Conservation (phyloP, 78 protist genomes). For the Dictyostelium intermedium region DNA sequence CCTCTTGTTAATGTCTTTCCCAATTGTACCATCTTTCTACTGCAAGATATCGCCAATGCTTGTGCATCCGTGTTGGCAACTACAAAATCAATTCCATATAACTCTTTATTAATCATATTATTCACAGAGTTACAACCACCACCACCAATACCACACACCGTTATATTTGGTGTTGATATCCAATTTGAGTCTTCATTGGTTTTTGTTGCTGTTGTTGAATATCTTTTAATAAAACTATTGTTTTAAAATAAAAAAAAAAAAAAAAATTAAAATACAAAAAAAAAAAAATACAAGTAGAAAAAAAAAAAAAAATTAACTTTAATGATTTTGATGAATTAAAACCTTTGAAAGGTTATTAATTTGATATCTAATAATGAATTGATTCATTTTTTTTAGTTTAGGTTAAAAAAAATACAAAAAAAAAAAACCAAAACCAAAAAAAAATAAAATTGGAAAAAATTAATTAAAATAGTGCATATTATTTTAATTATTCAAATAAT, state of each 20-base stretch:
- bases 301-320: background rate
- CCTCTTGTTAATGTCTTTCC: constrained; percentile 85
- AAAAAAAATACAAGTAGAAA: too few species aligned
- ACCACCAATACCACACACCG: constrained; percentile 86
- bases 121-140: constrained; percentile 91
- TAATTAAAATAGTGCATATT: too few species aligned
- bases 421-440: too few species aligned
- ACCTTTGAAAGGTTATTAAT: background rate
- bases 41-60: constrained; percentile 74
- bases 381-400: background rate
- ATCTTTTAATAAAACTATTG: constrained; percentile 16
- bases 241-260: too few species aligned
- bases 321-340: background rate
- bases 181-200: constrained; percentile 48
- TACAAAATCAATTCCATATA: constrained; percentile 83
- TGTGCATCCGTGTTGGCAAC: constrained; percentile 91
- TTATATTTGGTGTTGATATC: constrained; percentile 66
- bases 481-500: too few species aligned
- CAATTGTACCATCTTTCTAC: constrained; percentile 76
- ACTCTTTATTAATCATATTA: constrained; percentile 76
- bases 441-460: too few species aligned
- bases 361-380: background rate
- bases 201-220: constrained; percentile 19
- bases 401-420: background rate
- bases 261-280: background rate